Conservation (phyloP, 257 asterid species). For the Haberlea rhodopensis region DNA sequence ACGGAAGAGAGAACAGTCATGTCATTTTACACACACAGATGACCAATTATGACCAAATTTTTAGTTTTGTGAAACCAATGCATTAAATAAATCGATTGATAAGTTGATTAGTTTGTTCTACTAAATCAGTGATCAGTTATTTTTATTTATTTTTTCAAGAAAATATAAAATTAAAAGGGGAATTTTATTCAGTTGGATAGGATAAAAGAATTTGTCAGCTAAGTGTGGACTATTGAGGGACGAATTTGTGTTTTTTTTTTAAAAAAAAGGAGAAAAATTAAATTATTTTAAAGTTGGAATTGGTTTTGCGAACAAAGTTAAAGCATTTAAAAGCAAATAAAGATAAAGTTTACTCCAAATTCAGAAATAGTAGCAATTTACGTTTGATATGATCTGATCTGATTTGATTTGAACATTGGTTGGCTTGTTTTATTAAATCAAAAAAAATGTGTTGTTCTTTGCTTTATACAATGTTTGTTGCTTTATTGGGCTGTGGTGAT, state of each 20-base stretch:
- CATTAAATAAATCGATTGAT: neutral
- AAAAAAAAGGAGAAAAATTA: neutral
- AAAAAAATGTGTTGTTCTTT: conserved; percentile 24
- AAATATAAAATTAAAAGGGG: too few relatives aligned
- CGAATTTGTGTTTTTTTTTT: too few relatives aligned
- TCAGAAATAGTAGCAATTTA: conserved; percentile 29
- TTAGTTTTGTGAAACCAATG: neutral
- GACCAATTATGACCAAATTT: neutral
- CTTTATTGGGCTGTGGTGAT: conserved; percentile 36
- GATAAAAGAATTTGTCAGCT: neutral
- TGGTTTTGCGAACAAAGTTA: conserved; percentile 49
- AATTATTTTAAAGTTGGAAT: conserved; percentile 37
- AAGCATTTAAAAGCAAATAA: conserved; percentile 40
- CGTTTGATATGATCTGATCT: conserved; percentile 22
- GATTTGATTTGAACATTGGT: neutral
- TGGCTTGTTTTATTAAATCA: conserved; percentile 29
- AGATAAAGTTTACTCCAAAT: conserved; percentile 43
- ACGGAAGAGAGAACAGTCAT: conserved; percentile 33
- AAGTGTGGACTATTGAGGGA: too few relatives aligned
- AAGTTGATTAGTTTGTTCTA: too few relatives aligned
- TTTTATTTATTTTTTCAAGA: too few relatives aligned
- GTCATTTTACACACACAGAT: conserved; percentile 22
- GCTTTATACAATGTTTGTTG: conserved; percentile 39
- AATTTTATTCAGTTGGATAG: neutral
- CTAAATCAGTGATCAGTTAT: too few relatives aligned